Conservation (phyloP, 805 yeast species). For the Kuraishia cidri region DNA sequence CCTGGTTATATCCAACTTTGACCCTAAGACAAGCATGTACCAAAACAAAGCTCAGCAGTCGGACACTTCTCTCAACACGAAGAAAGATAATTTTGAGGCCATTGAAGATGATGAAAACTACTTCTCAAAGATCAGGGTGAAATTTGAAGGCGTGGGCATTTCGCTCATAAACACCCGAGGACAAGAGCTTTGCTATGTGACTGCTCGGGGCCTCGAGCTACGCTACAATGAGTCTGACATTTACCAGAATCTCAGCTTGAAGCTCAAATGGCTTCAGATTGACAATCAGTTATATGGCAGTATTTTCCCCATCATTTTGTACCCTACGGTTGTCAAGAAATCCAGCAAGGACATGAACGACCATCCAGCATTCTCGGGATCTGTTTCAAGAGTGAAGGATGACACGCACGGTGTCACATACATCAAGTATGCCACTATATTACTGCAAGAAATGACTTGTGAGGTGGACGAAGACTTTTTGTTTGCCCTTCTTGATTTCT, state of each 20-base stretch:
- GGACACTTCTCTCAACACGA: slow-evolving; percentile 16
- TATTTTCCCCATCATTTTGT: slow-evolving; percentile 76
- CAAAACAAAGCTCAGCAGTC: slow-evolving; percentile 28
- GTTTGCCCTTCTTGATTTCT: slow-evolving; percentile 71
- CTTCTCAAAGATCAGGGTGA: slow-evolving; percentile 43
- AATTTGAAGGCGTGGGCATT: slow-evolving; percentile 79
- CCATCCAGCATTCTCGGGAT: slow-evolving; percentile 87
- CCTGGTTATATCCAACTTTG: slow-evolving; percentile 74
- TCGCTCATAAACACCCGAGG: slow-evolving; percentile 66
- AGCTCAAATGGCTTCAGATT: slow-evolving; percentile 89
- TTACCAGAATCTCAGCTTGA: slow-evolving; percentile 71
- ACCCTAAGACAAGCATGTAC: slow-evolving; percentile 69
- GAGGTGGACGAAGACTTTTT: slow-evolving; percentile 93
- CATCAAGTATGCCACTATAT: slow-evolving; percentile 83
- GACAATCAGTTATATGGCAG: slow-evolving; percentile 91
- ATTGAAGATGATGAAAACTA: slow-evolving; percentile 44
- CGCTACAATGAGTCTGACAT: slow-evolving; percentile 77
- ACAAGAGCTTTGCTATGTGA: slow-evolving; percentile 79
- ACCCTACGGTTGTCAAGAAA: slow-evolving; percentile 86
- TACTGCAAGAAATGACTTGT: slow-evolving; percentile 84
- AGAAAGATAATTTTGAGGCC: slow-evolving; percentile 43
- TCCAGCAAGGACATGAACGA: slow-evolving; percentile 73
- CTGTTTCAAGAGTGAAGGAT: slow-evolving; percentile 78
- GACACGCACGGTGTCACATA: slow-evolving; percentile 84
- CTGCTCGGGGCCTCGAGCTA: slow-evolving; percentile 72